Conservation (phyloP, 2,329 filamentous ascomycete species). For the Pseudogymnoascus sp. region DNA sequence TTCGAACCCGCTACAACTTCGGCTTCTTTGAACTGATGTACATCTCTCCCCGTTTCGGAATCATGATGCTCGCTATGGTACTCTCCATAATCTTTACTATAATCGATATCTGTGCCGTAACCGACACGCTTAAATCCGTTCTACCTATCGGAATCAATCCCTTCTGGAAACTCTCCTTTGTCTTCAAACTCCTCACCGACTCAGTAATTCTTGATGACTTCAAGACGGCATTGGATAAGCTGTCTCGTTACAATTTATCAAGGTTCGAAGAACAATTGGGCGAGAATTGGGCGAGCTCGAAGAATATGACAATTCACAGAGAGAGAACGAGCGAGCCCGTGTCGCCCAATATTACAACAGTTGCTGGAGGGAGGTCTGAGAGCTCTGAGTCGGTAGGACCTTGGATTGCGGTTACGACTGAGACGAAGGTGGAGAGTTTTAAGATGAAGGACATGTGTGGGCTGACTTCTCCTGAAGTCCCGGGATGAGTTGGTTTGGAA, state of each 20-base stretch:
- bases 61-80: slow-evolving; percentile 55
- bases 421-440: neutral
- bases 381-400: neutral
- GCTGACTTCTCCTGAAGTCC: neutral
- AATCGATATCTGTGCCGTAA: slow-evolving; percentile 55
- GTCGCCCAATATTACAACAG: neutral
- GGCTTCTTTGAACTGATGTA: slow-evolving; percentile 49
- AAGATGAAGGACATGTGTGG: neutral
- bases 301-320: neutral
- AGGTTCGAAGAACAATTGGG: slow-evolving; percentile 5
- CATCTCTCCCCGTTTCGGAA: slow-evolving; percentile 55
- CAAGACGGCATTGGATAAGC: slow-evolving; percentile 47
- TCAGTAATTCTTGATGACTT: slow-evolving; percentile 63
- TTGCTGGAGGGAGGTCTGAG: neutral
- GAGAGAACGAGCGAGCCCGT: neutral
- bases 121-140: slow-evolving; percentile 35
- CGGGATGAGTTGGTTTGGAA: neutral
- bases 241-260: slow-evolving; percentile 1
- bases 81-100: slow-evolving; percentile 55
- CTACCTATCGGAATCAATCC: slow-evolving; percentile 50
- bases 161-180: slow-evolving; percentile 56
- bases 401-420: neutral
- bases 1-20: slow-evolving; percentile 56
- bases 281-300: neutral
- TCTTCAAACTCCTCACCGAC: slow-evolving; percentile 63